Conservation (phyloP, 768 basidiomycete species). For the Kwoniella newhampshirensis region DNA sequence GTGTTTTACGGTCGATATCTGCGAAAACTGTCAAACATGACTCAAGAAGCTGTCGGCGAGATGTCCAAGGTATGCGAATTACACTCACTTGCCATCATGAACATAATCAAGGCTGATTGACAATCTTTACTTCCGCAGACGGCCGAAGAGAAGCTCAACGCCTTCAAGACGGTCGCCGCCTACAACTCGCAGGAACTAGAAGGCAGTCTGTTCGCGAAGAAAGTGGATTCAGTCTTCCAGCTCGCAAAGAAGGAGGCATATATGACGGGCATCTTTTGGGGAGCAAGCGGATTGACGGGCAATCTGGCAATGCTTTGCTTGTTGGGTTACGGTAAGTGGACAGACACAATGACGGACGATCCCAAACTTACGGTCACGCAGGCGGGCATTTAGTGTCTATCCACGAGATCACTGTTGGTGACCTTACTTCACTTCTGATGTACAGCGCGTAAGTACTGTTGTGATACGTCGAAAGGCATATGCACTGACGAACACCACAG, state of each 20-base stretch:
- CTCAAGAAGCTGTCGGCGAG: slow-evolving; percentile 92
- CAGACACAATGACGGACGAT: too few species aligned
- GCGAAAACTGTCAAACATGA: slow-evolving; percentile 82
- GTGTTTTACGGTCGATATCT: slow-evolving; percentile 95
- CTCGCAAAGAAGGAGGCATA: slow-evolving; percentile 83
- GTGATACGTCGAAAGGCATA: not conserved
- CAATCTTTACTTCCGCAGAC: slow-evolving; percentile 56
- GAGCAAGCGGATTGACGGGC: slow-evolving; percentile 74
- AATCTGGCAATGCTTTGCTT: slow-evolving; percentile 86
- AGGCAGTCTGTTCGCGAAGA: slow-evolving; percentile 69
- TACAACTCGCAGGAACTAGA: slow-evolving; percentile 63
- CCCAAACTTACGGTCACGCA: too few species aligned
- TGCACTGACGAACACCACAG: slow-evolving; percentile 14
- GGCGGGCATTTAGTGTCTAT: slow-evolving; percentile 87
- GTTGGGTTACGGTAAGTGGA: slow-evolving; percentile 83
- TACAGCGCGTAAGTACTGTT: slow-evolving; percentile 77
- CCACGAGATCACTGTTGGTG: slow-evolving; percentile 86
- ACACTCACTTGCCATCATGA: not conserved
- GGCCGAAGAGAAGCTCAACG: slow-evolving; percentile 89
- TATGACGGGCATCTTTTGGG: slow-evolving; percentile 90
- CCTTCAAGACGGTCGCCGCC: slow-evolving; percentile 70
- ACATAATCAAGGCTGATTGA: not conserved
- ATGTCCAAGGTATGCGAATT: slow-evolving; percentile 79
- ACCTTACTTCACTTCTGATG: slow-evolving; percentile 80
- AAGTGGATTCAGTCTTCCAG: slow-evolving; percentile 63